Evolutionary conservation across 164 flowering plant species (phyloP), one percentile per base, ranked within the genome.

Genomic region (Liquidambar formosana): DNA sequence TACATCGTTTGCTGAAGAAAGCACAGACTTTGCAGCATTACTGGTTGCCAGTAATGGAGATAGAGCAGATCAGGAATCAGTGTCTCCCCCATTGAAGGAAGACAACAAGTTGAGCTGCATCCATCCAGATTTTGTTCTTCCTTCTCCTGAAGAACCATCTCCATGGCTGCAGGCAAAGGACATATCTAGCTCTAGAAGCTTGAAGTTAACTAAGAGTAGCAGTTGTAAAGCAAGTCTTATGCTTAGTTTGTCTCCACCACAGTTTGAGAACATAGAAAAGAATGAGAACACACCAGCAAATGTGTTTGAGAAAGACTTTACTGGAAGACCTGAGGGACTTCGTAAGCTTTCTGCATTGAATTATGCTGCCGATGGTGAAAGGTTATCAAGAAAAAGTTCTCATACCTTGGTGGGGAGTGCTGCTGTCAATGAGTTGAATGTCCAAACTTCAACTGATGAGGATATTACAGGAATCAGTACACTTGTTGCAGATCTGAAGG

Each of bases 161-260:
- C 63, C 71, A 10, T 43, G 67, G 72, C 58, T 19, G 8, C 16
- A 59, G 52, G 70, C 66, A 18, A 69, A 63, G 19, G 81, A 78
- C 14, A 25, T 49, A 16, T 63, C 71, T 51, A 70, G 76, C 67
- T 61, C 75, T 8, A 73, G 79, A 75, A 63, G 75, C 69, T 63
- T 76, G 63, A 80, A 68, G 46, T 64, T 91, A 49, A 69, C 70
- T 13, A 81, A 84, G 69, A 89, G 91, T 79, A 84, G 79, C 74
- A 93, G 97, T 71, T 91, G 94, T 71, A 77, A 71, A 73, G 90
- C 84, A 13, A 57, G 76, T 38, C 70, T 87, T 3, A 71, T 71
- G 60, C 53, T n/a, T 52, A 71, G 74, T 66, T 62, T 61, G 15
- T 67, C 76, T 44, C 38, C 79, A 62, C 70, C 57, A 23, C 72